These are phyloP conservation scores for Botrytis medusae DNA, from an alignment of 2,329 filamentous ascomycete genomes.

Conservation along the genomic window DNA sequence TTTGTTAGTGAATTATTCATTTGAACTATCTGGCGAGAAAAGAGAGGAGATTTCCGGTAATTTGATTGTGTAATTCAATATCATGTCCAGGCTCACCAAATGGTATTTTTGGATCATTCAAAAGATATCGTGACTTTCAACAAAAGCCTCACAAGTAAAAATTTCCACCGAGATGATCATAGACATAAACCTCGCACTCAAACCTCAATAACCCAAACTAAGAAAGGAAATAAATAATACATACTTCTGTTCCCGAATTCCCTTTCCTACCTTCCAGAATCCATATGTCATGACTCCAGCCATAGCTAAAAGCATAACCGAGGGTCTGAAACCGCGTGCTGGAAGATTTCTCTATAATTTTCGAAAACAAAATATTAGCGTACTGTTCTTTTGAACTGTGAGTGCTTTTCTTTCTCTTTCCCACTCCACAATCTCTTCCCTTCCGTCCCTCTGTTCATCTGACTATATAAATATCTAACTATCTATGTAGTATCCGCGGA, in stretches of 20 bases:
- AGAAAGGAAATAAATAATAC: neutral
- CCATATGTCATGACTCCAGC: conserved; percentile 82
- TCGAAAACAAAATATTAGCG: neutral
- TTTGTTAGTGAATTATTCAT: conserved; percentile 19
- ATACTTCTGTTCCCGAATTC: conserved; percentile 82
- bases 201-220: neutral
- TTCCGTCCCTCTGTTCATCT: neutral
- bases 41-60: neutral
- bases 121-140: neutral
- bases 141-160: neutral
- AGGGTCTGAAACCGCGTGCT: conserved; percentile 83
- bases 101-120: no score
- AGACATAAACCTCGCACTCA: neutral
- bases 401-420: neutral
- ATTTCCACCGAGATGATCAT: no score
- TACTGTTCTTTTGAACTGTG: neutral
- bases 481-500: neutral
- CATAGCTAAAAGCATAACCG: conserved; percentile 73
- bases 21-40: neutral
- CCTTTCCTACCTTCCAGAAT: conserved; percentile 81
- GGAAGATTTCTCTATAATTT: conserved; percentile 78
- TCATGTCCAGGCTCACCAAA: neutral
- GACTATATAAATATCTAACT: neutral
- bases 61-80: no score
- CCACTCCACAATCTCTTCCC: neutral